Conservation (phyloP, 73 alveolate genomes). For the Paraurostyla sp. region DNA sequence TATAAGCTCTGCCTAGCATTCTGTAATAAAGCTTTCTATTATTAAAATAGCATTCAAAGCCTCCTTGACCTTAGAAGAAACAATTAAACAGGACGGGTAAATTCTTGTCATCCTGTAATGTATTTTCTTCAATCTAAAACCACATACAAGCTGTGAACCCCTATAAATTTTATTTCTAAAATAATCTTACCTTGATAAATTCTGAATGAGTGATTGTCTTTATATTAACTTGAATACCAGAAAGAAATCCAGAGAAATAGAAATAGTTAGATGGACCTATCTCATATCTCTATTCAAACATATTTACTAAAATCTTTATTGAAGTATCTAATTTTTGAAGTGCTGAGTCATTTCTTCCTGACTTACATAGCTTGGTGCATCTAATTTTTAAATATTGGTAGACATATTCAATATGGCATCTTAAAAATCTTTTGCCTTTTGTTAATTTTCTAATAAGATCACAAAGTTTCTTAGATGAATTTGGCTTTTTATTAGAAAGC, state of each 20-base stretch:
- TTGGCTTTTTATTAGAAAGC: neutral
- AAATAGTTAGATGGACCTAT: constrained; percentile 64
- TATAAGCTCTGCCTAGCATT: constrained; percentile 23
- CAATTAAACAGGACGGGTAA: constrained; percentile 62
- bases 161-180: neutral
- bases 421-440: constrained; percentile 36
- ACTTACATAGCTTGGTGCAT: neutral
- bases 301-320: constrained; percentile 5
- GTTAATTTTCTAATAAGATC: constrained; percentile 1
- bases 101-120: neutral
- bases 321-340: neutral
- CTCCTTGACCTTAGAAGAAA: constrained; percentile 57
- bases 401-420: constrained; percentile 30
- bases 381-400: constrained; percentile 37
- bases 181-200: constrained; percentile 49
- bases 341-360: neutral
- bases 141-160: constrained; percentile 66
- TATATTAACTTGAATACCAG: constrained; percentile 32
- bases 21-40: constrained; percentile 62
- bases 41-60: constrained; percentile 76
- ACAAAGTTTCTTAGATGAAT: neutral
- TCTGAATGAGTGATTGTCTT: constrained; percentile 30
- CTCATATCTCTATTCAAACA: constrained; percentile 3
- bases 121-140: constrained; percentile 66
- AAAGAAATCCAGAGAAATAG: constrained; percentile 56